Conservation (phyloP, 306 rosid species). For the Prosopis cineraria region DNA sequence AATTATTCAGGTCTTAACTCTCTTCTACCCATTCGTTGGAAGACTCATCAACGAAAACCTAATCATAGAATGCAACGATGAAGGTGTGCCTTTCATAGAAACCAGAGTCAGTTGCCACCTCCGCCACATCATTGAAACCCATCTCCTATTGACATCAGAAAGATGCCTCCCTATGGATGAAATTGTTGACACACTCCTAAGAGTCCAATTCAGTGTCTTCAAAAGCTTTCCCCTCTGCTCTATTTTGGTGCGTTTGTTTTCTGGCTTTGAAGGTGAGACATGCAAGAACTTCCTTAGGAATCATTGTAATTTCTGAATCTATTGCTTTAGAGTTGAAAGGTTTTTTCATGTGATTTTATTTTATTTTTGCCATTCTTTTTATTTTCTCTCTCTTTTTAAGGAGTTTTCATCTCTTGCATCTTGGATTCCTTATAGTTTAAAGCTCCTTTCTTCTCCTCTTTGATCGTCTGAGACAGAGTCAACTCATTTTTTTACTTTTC, state of each 20-base stretch:
- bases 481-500: conserved; percentile 34
- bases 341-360: conserved; percentile 36
- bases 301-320: conserved; percentile 57
- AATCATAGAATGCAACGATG: conserved; percentile 40
- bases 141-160: conserved; percentile 25
- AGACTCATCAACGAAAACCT: conserved; percentile 17
- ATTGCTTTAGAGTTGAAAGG: conserved; percentile 31
- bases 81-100: conserved; percentile 41
- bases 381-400: background rate
- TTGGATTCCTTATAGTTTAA: conserved; percentile 62
- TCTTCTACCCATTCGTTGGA: conserved; percentile 45
- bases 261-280: conserved; percentile 68
- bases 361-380: conserved; percentile 33
- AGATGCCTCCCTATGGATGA: conserved; percentile 41
- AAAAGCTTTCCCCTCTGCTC: too few relatives aligned
- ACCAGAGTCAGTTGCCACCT: conserved; percentile 39
- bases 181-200: conserved; percentile 21
- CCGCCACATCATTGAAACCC: conserved; percentile 35
- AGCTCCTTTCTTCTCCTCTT: conserved; percentile 59
- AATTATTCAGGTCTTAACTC: conserved; percentile 24
- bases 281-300: conserved; percentile 44
- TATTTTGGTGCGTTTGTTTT: conserved; percentile 37
- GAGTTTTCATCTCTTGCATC: conserved; percentile 61
- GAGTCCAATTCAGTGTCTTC: conserved; percentile 40
- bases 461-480: conserved; percentile 45